Evolutionary conservation across 2,329 filamentous ascomycete species (phyloP).

Genomic region (Aureobasidium sp.): DNA sequence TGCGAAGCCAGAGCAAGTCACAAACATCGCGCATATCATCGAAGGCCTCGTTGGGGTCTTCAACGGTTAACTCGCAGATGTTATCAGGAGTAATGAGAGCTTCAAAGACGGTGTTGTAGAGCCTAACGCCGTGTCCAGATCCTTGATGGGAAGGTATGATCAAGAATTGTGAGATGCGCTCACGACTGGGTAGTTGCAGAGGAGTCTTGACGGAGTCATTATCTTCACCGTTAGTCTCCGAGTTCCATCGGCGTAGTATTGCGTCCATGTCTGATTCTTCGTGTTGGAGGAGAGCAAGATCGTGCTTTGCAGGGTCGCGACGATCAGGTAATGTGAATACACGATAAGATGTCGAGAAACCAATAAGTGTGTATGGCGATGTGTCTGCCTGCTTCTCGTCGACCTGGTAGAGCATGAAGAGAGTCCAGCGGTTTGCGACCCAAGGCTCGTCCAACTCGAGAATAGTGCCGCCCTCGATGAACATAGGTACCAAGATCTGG

Average conservation of each 20-base stretch:
- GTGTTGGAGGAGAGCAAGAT: constrained; percentile 33
- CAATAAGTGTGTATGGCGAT: constrained; percentile 66
- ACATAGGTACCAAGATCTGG: constrained; percentile 76
- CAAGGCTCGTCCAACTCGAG: constrained; percentile 67
- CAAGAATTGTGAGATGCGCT: constrained; percentile 87
- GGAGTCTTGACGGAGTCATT: constrained; percentile 18
- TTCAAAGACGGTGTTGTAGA: constrained; percentile 75
- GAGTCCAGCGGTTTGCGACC: constrained; percentile 73
- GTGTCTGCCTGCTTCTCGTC: constrained; percentile 22
- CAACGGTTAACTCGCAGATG: constrained; percentile 79
- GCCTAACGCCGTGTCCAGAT: constrained; percentile 67
- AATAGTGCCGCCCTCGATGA: constrained; percentile 85
- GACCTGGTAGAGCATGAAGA: constrained; percentile 63
- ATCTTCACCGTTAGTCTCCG: background rate
- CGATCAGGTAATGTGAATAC: constrained; percentile 50
- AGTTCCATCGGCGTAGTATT: constrained; percentile 15
- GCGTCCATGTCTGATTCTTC: constrained; percentile 16
- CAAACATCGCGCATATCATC: constrained; percentile 71
- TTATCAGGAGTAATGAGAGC: constrained; percentile 57
- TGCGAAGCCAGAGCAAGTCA: constrained; percentile 60
- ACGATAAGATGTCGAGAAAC: constrained; percentile 85
- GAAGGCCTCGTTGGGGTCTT: constrained; percentile 86
- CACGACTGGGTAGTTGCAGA: constrained; percentile 63
- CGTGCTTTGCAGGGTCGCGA: constrained; percentile 13
- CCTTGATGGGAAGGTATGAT: constrained; percentile 82